Evolutionary conservation across 23 red algal genomes (phyloP), one percentile per base, ranked within the genome.

Genomic region (Gracilaria domingensis): DNA sequence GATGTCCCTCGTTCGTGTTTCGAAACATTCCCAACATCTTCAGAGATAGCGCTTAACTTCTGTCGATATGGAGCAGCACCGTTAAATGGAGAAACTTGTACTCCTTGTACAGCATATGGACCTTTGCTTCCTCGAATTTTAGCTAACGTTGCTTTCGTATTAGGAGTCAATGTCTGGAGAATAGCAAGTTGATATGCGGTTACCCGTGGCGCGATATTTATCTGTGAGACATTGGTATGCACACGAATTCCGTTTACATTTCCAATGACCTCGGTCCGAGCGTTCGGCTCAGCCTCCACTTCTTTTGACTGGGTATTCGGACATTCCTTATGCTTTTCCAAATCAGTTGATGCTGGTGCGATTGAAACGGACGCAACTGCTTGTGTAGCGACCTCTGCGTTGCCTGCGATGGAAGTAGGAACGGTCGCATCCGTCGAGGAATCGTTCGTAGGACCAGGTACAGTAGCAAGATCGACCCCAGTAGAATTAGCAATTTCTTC

Each of bases 1-100:
- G 64, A 69, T 69, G 64, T 69, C 64, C 64, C 64, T 69, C 64
- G 64, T 69, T 69, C 64, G 64, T 69, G 64, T 36, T 69, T 69
- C 26, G 7, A 17, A 37, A 69, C 64, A 69, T 69, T 16, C 64
- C 33, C 20, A 17, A 18, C 16, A 69, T 16, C 33, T 16, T 17
- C 64, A 5, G 64, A 36, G 28, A 37, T 32, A 69, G 26, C 14
- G 13, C 30, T 69, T 69, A 2, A 37, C 32, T 32, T 69, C 30
- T 38, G 64, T 18, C 32, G 28, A 69, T 36, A 32, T 37, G 33
- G 14, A 24, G 32, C 32, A 69, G 28, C 64, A 69, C 64, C 38
- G 8, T 69, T 37, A 12, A 69, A 8, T 32, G 64, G 64, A 69
- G 64, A 69, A 36, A 69, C 64, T 69, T 36, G 28, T 69, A 69